Percentiles rank a stretch among this genome's conserved stretches.
phyloP scores from a whole-genome alignment of 306 rosid species.

The Vigna hirtella region DNA sequence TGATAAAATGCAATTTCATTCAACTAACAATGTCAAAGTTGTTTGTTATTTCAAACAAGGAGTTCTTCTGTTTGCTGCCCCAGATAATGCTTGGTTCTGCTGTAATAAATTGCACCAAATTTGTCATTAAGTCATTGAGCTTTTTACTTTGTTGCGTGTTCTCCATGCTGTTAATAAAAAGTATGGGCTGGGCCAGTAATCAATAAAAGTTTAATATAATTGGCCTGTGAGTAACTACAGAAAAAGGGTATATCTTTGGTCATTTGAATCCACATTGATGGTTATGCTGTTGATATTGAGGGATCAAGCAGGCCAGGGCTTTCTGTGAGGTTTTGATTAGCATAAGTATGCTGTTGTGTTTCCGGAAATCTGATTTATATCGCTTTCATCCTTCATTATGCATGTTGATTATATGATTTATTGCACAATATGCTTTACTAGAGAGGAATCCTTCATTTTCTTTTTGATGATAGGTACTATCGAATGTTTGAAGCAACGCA shows the following conservation, averaged over 20 bases:
- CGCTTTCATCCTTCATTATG: slow-evolving; percentile 15
- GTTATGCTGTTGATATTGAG: slow-evolving; percentile 30
- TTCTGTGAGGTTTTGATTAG: slow-evolving; percentile 32
- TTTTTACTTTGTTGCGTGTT: slow-evolving; percentile 20
- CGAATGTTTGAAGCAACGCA: slow-evolving; percentile 99
- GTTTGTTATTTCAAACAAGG: no score
- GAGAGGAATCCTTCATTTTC: slow-evolving; percentile 27
- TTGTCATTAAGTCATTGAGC: slow-evolving; percentile 27
- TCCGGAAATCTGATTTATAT: slow-evolving; percentile 15
- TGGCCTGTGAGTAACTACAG: slow-evolving; percentile 34
- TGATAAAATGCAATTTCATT: no score
- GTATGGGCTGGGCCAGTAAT: slow-evolving; percentile 1
- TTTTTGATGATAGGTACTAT: slow-evolving; percentile 74
- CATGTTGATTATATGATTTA: slow-evolving; percentile 30
- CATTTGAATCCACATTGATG: slow-evolving; percentile 9
- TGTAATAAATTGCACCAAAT: not conserved
- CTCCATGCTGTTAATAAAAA: slow-evolving; percentile 20
- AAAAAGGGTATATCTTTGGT: not conserved
- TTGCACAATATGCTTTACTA: slow-evolving; percentile 1
- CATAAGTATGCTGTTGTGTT: slow-evolving; percentile 2
- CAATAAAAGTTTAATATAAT: slow-evolving; percentile 21
- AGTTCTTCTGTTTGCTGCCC: no score
- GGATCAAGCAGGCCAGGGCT: slow-evolving; percentile 2
- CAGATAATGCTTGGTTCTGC: no score
- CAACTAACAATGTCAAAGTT: no score